Percentiles rank a stretch among this genome's conserved stretches.
Conservation (phyloP, 2,329 filamentous ascomycete species). For the Drechslerella coelobrocha region DNA sequence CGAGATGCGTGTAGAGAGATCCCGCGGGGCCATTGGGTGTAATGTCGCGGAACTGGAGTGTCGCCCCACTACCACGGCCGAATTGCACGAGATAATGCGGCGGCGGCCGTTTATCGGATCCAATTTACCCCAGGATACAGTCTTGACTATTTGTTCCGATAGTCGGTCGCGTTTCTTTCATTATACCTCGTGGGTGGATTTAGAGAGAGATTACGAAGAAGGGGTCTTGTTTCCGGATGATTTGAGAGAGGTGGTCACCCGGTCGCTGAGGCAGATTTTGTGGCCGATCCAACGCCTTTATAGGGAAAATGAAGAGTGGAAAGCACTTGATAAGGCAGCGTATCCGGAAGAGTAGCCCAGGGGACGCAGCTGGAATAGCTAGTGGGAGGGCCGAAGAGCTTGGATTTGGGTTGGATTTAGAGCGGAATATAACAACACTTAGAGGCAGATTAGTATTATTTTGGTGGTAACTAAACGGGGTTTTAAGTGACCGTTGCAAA, state of each 20-base stretch:
- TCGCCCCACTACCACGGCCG: no score
- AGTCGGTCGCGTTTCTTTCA: no score
- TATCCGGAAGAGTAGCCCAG: constrained; percentile 24
- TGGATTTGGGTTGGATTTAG: no score
- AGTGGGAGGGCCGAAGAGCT: no score
- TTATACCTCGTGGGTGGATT: constrained; percentile 11
- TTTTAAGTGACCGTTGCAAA: no score
- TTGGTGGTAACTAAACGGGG: no score
- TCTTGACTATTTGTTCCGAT: constrained; percentile 25
- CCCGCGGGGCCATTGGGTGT: constrained; percentile 12
- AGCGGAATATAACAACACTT: no score
- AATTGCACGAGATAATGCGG: no score
- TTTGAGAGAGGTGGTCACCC: constrained; percentile 19
- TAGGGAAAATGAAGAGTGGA: constrained; percentile 19
- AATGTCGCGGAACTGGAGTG: no score
- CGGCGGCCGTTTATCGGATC: no score
- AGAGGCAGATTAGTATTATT: no score
- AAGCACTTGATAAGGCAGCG: constrained; percentile 3
- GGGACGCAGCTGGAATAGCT: no score
- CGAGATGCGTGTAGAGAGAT: constrained; percentile 24
- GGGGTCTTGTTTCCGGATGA: constrained; percentile 10
- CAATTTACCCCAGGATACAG: constrained; percentile 4
- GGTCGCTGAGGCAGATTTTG: constrained; percentile 7
- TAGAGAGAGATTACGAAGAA: constrained; percentile 22
- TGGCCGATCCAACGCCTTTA: constrained; percentile 10